These are phyloP conservation scores for Vanderwaltozyma yarrowii DNA, from an alignment of 805 yeast genomes.

Conservation along the genomic window DNA sequence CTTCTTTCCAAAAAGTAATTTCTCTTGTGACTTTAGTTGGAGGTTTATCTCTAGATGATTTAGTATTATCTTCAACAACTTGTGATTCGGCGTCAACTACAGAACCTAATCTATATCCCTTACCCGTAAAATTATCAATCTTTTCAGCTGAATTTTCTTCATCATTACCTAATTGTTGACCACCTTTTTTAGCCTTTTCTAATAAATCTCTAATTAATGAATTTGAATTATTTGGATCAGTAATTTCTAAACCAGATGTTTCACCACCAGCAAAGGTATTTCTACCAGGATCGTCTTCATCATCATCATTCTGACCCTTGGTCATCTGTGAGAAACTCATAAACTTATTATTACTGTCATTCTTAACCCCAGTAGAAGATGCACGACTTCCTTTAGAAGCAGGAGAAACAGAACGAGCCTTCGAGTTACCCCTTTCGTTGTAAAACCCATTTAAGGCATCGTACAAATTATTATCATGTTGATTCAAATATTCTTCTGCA, in stretches of 20 bases:
- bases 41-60: slow-evolving; percentile 16
- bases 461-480: slow-evolving; percentile 17
- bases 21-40: slow-evolving; percentile 57
- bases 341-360: slow-evolving; percentile 19
- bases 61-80: slow-evolving; percentile 30
- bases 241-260: slow-evolving; percentile 70
- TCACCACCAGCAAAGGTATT: slow-evolving; percentile 59
- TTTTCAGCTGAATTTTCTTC: slow-evolving; percentile 26
- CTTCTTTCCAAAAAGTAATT: slow-evolving; percentile 92
- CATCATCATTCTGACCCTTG: slow-evolving; percentile 29
- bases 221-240: slow-evolving; percentile 50
- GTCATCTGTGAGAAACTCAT: slow-evolving; percentile 33
- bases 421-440: slow-evolving; percentile 5
- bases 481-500: slow-evolving; percentile 31
- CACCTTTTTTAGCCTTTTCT: slow-evolving; percentile 59
- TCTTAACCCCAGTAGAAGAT: neutral
- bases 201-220: slow-evolving; percentile 45
- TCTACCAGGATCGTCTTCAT: slow-evolving; percentile 42
- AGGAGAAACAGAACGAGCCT: neutral
- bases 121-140: slow-evolving; percentile 30
- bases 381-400: neutral
- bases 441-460: slow-evolving; percentile 24
- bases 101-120: slow-evolving; percentile 35
- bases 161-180: slow-evolving; percentile 34
- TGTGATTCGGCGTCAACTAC: slow-evolving; percentile 26